Percentiles rank a stretch among this genome's conserved stretches.
These are phyloP conservation scores for Colletotrichum liriopes DNA, from an alignment of 2,329 filamentous ascomycete genomes.

Conservation along the genomic window DNA sequence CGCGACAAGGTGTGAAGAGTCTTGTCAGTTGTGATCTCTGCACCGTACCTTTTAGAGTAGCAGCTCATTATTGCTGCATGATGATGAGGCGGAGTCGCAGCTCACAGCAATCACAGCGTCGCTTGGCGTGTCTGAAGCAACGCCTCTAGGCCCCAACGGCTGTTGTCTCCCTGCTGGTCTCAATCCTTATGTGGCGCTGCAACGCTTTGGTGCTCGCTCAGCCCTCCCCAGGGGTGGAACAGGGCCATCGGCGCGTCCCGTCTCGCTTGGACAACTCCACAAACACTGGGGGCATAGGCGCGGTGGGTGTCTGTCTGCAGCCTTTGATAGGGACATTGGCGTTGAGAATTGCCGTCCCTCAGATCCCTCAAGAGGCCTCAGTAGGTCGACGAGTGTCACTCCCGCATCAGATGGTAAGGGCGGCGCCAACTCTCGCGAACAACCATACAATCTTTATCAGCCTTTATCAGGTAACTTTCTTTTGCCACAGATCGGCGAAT, in stretches of 20 bases:
- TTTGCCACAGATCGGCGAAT: constrained; percentile 14
- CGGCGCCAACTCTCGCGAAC: neutral
- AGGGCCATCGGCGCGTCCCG: neutral
- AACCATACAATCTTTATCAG: neutral
- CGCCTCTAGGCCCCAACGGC: neutral
- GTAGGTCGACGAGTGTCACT: neutral
- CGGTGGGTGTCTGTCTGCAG: constrained; percentile 4
- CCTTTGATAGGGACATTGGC: neutral
- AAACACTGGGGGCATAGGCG: neutral
- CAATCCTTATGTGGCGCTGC: constrained; percentile 12
- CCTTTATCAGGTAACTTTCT: too few species aligned
- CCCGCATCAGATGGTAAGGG: neutral
- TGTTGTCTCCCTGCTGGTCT: neutral
- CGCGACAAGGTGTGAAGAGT: neutral
- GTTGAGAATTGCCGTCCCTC: neutral
- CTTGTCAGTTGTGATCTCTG: too few species aligned
- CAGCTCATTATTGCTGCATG: neutral
- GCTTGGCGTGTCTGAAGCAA: constrained; percentile 2
- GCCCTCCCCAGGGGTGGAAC: constrained; percentile 6
- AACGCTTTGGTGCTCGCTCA: constrained; percentile 8
- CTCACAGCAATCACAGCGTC: neutral
- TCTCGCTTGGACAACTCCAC: constrained; percentile 3
- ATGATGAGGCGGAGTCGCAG: neutral
- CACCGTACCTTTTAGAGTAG: too few species aligned
- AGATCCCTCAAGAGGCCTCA: constrained; percentile 26